Conservation (phyloP, 257 asterid genomes). For the Scutellaria baicalensis region DNA sequence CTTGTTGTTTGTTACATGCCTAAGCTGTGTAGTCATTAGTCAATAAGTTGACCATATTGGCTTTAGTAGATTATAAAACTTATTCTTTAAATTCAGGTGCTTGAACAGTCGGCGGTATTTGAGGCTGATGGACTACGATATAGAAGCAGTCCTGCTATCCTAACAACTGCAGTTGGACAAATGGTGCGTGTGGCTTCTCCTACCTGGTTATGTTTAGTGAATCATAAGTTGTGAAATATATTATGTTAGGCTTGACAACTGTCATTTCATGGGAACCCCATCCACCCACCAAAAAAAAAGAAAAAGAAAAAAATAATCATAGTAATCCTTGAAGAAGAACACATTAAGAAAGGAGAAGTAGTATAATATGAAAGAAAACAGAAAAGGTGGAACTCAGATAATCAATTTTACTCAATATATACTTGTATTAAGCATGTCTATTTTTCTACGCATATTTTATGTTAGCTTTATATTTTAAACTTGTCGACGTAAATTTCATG, state of each 20-base stretch:
- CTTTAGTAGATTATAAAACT: not conserved
- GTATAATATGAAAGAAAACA: not conserved
- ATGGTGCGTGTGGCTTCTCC: slow-evolving; percentile 46
- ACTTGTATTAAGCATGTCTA: not conserved
- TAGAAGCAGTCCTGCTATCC: slow-evolving; percentile 44
- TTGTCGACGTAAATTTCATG: not conserved
- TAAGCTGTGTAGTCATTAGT: not conserved
- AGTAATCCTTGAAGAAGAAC: too few species aligned
- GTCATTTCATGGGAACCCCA: not conserved
- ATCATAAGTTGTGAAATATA: not conserved
- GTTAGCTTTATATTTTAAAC: not conserved
- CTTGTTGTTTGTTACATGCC: not conserved
- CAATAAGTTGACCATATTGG: not conserved
- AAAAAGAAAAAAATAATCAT: not conserved
- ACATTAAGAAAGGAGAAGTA: not conserved
- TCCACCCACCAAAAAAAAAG: not conserved
- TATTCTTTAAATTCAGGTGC: slow-evolving; percentile 41
- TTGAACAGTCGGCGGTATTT: slow-evolving; percentile 68
- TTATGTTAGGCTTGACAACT: not conserved
- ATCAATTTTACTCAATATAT: not conserved
- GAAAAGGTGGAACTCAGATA: not conserved
- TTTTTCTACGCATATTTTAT: not conserved
- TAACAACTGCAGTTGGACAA: slow-evolving; percentile 81
- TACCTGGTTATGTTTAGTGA: not conserved
- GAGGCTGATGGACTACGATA: slow-evolving; percentile 51